Evolutionary conservation across 352 stramenopile genomes (phyloP).

Genomic region (Pythium aristosporum): DNA sequence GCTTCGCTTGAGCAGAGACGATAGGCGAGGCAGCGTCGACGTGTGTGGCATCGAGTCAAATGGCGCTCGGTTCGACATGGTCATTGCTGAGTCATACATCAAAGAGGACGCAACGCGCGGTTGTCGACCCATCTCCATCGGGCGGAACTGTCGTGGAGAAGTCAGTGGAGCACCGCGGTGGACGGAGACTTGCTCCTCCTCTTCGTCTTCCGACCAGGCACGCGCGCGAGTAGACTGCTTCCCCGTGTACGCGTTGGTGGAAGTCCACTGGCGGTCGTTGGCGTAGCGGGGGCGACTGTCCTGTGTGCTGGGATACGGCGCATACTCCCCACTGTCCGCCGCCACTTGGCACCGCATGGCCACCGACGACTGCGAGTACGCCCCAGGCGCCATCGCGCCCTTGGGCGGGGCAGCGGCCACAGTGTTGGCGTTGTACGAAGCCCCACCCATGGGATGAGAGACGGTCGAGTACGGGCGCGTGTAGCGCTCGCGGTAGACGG

Average conservation of each 20-base stretch:
- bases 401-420: background rate
- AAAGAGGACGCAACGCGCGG: background rate
- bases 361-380: background rate
- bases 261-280: constrained; percentile 5
- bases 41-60: background rate
- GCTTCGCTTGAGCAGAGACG: constrained; percentile 21
- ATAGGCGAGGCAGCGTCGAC: constrained; percentile 21
- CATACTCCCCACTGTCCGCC: background rate
- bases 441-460: constrained; percentile 15
- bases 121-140: background rate
- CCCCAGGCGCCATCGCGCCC: background rate
- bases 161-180: background rate
- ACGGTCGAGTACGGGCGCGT: constrained; percentile 31
- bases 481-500: constrained; percentile 26
- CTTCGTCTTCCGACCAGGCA: constrained; percentile 2
- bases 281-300: constrained; percentile 20
- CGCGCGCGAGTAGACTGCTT: constrained; percentile 3
- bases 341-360: constrained; percentile 2
- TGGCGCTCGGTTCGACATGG: background rate
- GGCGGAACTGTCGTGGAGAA: background rate
- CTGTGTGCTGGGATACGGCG: constrained; percentile 3
- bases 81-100: background rate
- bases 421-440: background rate
- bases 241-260: constrained; percentile 4
- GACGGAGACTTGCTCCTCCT: constrained; percentile 6